Evolutionary conservation across 2,329 filamentous ascomycete genomes (phyloP), one percentile per base, ranked within the genome.

Genomic region (Dothiorella sarmentorum): DNA sequence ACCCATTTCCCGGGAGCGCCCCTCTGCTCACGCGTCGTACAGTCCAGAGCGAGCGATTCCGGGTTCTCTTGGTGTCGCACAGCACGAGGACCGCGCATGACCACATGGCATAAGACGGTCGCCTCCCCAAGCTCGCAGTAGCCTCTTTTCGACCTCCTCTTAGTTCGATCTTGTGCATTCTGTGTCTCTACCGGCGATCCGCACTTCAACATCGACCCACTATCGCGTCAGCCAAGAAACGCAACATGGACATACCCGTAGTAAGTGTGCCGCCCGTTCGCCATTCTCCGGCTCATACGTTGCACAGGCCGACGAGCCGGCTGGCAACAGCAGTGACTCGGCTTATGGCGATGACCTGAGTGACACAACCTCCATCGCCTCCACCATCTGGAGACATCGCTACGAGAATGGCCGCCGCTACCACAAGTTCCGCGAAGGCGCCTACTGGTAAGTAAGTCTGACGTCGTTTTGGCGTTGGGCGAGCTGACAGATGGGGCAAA

Each of bases 291-390:
- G 6, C 44, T 49, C 6, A 49, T n/a, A 3, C 22, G 49, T 40
- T 11, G 6, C 35, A 40, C 20, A 43, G 37, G 15, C 52, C 13
- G 24, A 29, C 26, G n/a, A 42, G n/a, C 7, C 38, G n/a, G 22
- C 38, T 18, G 37, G 26, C 7, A 62, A 66, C n/a, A 64, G 64
- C 27, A 60, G 61, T 15, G 68, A 69, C 52, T 69, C 65, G 5
- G 65, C 65, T 4, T 67, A 64, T 56, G 66, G 64, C 20, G 62
- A 65, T 6, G 65, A 66, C 33, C n/a, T 66, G 10, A 67, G 63
- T 56, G 67, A 69, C 47, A 69, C 67, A 13, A 69, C 68, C 3
- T 68, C 67, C 9, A 66, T 70, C 18, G 60, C 67, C 0, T 68
- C 66, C 3, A 67, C 63, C 24, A 70, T 71, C 55, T 63, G 64